Percentiles rank a stretch among this genome's conserved stretches.
These are phyloP conservation scores for Paramecium tetraurelia DNA, from an alignment of 73 alveolate species.

Conservation along the genomic window DNA sequence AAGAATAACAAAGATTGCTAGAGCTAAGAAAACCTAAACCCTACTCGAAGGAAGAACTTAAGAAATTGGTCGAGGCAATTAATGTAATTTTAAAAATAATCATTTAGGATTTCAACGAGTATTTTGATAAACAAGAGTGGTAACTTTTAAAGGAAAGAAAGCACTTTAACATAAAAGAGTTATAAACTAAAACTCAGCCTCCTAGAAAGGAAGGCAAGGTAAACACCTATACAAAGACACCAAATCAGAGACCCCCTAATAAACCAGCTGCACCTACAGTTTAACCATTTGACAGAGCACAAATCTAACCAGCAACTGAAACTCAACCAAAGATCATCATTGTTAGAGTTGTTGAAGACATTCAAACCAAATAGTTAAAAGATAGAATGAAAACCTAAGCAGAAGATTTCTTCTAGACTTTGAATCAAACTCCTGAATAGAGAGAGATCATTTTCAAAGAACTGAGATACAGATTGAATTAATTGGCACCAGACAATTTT, in stretches of 20 bases:
- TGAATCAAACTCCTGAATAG: background rate
- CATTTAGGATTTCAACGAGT: background rate
- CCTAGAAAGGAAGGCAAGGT: background rate
- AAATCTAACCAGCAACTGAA: background rate
- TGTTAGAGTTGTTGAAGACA: background rate
- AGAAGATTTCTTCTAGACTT: background rate
- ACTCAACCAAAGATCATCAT: background rate
- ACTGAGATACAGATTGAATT: background rate
- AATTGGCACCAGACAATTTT: slow-evolving; percentile 27
- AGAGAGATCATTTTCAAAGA: background rate
- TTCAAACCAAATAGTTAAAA: background rate
- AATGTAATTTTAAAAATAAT: background rate
- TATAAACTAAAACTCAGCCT: background rate
- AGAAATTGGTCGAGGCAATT: background rate
- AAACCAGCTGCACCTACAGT: background rate
- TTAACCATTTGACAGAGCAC: background rate
- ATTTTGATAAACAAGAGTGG: background rate
- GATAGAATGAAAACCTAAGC: slow-evolving; percentile 11
- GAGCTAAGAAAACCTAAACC: background rate
- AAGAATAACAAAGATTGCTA: background rate
- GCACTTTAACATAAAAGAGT: background rate
- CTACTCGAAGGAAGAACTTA: background rate
- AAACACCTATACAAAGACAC: background rate
- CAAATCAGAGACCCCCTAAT: background rate
- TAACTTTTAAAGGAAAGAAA: background rate